These are phyloP conservation scores for Seiridium unicorne DNA, from an alignment of 2,329 filamentous ascomycete genomes.

Conservation along the genomic window DNA sequence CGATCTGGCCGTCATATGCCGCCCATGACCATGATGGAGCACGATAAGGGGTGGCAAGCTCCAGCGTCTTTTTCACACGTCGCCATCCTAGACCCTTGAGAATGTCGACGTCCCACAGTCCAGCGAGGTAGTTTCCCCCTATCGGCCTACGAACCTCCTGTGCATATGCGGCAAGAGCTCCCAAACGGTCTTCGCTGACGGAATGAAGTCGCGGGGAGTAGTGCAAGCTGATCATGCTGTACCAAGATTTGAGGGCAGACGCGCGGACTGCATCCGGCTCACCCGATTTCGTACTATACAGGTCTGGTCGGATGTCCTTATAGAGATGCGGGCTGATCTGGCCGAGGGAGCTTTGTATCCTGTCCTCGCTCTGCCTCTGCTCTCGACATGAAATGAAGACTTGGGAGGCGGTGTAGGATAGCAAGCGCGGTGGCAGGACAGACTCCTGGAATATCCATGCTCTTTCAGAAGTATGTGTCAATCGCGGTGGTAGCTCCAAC, in stretches of 20 bases:
- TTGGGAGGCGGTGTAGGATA: not conserved
- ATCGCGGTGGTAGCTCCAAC: not conserved
- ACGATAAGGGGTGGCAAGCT: not conserved
- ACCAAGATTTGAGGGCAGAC: not conserved
- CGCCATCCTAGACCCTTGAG: not conserved
- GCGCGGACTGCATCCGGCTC: not conserved
- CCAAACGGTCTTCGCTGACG: not conserved
- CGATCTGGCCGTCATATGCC: not conserved
- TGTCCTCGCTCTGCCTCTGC: not conserved
- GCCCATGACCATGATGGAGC: not conserved
- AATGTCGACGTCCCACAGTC: not conserved
- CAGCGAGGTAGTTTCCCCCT: not conserved
- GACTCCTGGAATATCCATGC: not conserved
- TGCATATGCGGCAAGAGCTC: not conserved
- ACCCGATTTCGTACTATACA: not conserved
- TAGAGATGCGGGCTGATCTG: not conserved
- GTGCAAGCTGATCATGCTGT: not conserved
- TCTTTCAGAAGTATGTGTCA: not conserved
- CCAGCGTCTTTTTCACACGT: not conserved
- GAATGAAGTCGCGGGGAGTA: not conserved
- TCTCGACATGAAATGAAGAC: not conserved
- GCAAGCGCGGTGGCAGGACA: not conserved
- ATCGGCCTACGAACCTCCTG: not conserved
- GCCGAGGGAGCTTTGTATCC: not conserved
- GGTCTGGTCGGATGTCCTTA: not conserved